A percentile compares a stretch with the other conserved stretches of the same genome.
These are phyloP conservation scores for Fomitopsis betulina DNA, from an alignment of 1,284 basidiomycete species.

Conservation along the genomic window DNA sequence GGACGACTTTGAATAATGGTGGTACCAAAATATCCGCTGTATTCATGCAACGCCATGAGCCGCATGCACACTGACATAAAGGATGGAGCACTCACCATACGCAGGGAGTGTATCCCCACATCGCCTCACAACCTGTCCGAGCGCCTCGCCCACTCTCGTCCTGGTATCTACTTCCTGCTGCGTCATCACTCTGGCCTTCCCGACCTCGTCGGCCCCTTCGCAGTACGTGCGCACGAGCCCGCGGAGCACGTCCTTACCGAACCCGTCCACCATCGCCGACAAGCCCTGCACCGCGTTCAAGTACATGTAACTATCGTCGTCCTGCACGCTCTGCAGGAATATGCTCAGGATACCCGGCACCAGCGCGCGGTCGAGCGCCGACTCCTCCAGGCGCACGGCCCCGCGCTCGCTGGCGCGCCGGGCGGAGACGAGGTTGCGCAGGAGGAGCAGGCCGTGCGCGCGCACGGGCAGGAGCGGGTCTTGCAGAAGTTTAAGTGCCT, in stretches of 20 bases:
- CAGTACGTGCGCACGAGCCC: slow-evolving; percentile 64
- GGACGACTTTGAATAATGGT: slow-evolving; percentile 56
- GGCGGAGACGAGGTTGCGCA: slow-evolving; percentile 70
- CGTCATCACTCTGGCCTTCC: slow-evolving; percentile 40
- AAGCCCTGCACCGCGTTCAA: slow-evolving; percentile 91
- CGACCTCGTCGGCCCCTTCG: slow-evolving; percentile 45
- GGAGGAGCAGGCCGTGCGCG: slow-evolving; percentile 83
- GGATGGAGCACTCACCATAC: slow-evolving; percentile 51
- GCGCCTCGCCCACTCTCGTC: slow-evolving; percentile 85
- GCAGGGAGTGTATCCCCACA: slow-evolving; percentile 67
- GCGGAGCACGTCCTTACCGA: slow-evolving; percentile 70
- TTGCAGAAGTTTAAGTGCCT: slow-evolving; percentile 83
- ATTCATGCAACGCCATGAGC: slow-evolving; percentile 5
- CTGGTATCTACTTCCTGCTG: slow-evolving; percentile 73
- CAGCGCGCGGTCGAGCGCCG: slow-evolving; percentile 52
- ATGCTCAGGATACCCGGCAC: slow-evolving; percentile 84
- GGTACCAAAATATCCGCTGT: slow-evolving; percentile 73
- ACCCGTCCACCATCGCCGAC: slow-evolving; percentile 74
- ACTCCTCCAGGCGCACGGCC: slow-evolving; percentile 13
- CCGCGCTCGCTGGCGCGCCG: slow-evolving; percentile 14
- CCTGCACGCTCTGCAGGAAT: slow-evolving; percentile 82
- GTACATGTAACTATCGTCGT: slow-evolving; percentile 95
- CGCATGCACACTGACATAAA: not conserved
- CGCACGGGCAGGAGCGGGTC: slow-evolving; percentile 95
- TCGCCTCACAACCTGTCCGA: slow-evolving; percentile 74